Base-by-base conservation (phyloP, 2,329 filamentous ascomycete genomes). In the Cyanodermella asteris region DNA sequence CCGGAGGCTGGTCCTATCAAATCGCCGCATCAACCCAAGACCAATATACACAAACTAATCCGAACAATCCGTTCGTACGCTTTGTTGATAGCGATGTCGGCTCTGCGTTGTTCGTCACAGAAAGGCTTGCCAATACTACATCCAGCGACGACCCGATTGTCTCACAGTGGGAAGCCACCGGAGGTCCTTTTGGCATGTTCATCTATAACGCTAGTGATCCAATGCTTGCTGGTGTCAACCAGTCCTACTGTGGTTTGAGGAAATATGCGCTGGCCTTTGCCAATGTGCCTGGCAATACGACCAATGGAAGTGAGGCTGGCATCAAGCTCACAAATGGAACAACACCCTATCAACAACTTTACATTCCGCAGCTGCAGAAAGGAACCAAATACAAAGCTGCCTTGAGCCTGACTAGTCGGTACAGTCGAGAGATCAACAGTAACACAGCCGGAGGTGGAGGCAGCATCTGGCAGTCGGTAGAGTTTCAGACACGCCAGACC, bases 291-390 rank as follows among this genome's bases (percentile, higher is more conserved):
- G 55, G 52, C 22, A 44, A 49, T 16, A 52, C 46, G 31, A 46
- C 56, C 24, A 57, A 44, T 29, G 46, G 42, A 28, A 50, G 68
- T 16, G 54, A 50, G 9, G 67, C 63, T 22, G 57, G 63, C 19
- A 75, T 91, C 57, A 82, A 71, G 3, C 68, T 58, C 15, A 62
- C 68, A 16, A 76, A 67, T 4, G 67, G 66, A 4, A 64, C 64
- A 25, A 56, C 70, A 31, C 77, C 77, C 1, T 82, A 81, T 43
- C 72, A 91, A 44, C 80, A 91, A 39, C 91, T 97, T 44, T 80
- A 84, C 38, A 59, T 93, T 23, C 67, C 62, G 18, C 67, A 18
- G 13, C 25, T n/a, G n/a, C n/a, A n/a, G n/a, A n/a, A n/a, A n/a
- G n/a, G n/a, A n/a, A n/a, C n/a, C n/a, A n/a, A n/a, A n/a, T n/a